These are phyloP conservation scores for Beauveria brongniartii DNA, from an alignment of 2,329 filamentous ascomycete species.

Conservation along the genomic window DNA sequence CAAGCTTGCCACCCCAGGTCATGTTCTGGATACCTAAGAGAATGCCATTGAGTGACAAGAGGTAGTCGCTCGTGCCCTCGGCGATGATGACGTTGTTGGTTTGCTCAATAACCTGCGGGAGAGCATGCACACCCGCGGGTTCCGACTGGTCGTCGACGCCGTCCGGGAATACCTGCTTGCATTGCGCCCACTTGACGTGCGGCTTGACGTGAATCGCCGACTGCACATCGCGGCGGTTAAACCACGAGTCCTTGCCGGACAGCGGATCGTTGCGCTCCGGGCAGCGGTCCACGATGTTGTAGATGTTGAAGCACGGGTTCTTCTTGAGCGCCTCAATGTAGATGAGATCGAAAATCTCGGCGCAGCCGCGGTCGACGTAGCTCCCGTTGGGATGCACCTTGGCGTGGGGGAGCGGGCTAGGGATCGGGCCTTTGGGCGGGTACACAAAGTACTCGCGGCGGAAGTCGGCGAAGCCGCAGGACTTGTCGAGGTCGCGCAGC, in stretches of 20 bases:
- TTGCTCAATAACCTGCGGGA: slow-evolving; percentile 65
- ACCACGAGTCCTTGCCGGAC: slow-evolving; percentile 66
- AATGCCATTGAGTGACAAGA: slow-evolving; percentile 60
- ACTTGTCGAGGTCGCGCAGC: slow-evolving; percentile 42
- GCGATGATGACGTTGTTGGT: slow-evolving; percentile 67
- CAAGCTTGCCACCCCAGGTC: slow-evolving; percentile 65
- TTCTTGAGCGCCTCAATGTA: slow-evolving; percentile 41
- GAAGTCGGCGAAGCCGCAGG: slow-evolving; percentile 57
- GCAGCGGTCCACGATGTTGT: slow-evolving; percentile 65
- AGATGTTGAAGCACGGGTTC: slow-evolving; percentile 77
- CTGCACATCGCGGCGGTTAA: slow-evolving; percentile 63
- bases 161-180: slow-evolving; percentile 32
- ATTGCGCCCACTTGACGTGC: slow-evolving; percentile 44
- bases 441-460: slow-evolving; percentile 56
- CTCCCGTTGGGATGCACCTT: slow-evolving; percentile 22
- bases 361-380: slow-evolving; percentile 40
- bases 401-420: slow-evolving; percentile 36
- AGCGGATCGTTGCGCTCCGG: slow-evolving; percentile 62
- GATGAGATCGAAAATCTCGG: slow-evolving; percentile 46
- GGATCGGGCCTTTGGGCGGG: slow-evolving; percentile 57
- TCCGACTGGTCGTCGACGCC: slow-evolving; percentile 40
- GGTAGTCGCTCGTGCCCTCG: slow-evolving; percentile 62
- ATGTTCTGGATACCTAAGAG: slow-evolving; percentile 71
- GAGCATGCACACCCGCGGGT: slow-evolving; percentile 35
- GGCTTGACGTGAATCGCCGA: slow-evolving; percentile 55